Evolutionary conservation across 805 yeast genomes (phyloP).

Genomic region (Cyberlindnera saturnus): DNA sequence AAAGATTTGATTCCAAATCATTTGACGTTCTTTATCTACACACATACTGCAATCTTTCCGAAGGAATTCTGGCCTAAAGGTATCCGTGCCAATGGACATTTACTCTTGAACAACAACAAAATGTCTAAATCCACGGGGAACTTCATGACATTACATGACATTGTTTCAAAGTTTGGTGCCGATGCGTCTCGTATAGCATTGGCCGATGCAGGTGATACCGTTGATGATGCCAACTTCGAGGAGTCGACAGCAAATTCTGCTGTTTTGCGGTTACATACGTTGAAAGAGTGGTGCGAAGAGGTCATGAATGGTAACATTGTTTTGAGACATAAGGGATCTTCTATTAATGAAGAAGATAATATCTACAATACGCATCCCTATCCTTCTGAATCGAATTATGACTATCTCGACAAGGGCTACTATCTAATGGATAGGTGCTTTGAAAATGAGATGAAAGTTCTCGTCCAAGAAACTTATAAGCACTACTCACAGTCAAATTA

Average conservation of each 20-base stretch:
- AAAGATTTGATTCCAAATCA: constrained; percentile 97
- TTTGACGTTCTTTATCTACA: constrained; percentile 87
- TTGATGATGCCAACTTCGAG: constrained; percentile 96
- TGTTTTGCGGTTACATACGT: constrained; percentile 80
- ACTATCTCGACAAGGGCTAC: constrained; percentile 10
- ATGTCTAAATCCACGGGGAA: constrained; percentile 98
- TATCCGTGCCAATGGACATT: constrained; percentile 90
- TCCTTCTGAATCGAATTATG: constrained; percentile 34
- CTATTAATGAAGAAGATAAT: constrained; percentile 29
- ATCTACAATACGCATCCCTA: constrained; percentile 22
- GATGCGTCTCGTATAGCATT: constrained; percentile 95
- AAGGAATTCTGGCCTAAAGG: constrained; percentile 89
- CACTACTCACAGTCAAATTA: constrained; percentile 68
- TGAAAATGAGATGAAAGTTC: constrained; percentile 84
- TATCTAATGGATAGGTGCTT: constrained; percentile 76
- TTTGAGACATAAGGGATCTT: constrained; percentile 23
- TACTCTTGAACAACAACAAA: constrained; percentile 90
- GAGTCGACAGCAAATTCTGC: constrained; percentile 96
- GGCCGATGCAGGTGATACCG: constrained; percentile 96
- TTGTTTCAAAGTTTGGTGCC: constrained; percentile 86
- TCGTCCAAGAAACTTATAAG: constrained; percentile 65
- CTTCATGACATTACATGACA: constrained; percentile 83
- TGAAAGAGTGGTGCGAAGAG: constrained; percentile 94
- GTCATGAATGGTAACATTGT: constrained; percentile 24
- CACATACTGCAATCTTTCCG: constrained; percentile 89